phyloP scores from a whole-genome alignment of 2,329 filamentous ascomycete species.

The Calycina herbarum region DNA sequence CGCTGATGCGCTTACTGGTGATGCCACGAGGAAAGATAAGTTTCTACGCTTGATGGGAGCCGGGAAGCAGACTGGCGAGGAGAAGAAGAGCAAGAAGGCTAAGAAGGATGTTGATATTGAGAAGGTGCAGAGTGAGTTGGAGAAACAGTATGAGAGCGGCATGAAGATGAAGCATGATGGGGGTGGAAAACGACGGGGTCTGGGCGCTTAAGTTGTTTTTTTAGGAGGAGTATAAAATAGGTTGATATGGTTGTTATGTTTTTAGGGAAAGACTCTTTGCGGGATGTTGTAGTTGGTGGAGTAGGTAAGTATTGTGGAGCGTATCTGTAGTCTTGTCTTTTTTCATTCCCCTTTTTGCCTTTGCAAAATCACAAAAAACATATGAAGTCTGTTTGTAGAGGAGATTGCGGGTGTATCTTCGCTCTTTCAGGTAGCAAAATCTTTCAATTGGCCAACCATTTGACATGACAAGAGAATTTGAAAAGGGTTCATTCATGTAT shows the following conservation, averaged over 20 bases:
- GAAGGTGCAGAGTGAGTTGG: slow-evolving; percentile 38
- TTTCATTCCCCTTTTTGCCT: neutral
- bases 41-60: slow-evolving; percentile 36
- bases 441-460: neutral
- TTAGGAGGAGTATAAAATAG: neutral
- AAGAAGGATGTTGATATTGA: slow-evolving; percentile 24
- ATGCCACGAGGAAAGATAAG: slow-evolving; percentile 32
- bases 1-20: slow-evolving; percentile 30
- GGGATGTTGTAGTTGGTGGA: neutral
- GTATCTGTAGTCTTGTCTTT: neutral
- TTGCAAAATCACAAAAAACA: neutral
- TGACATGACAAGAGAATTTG: neutral
- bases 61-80: slow-evolving; percentile 11
- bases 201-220: slow-evolving; percentile 36
- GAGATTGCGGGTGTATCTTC: neutral
- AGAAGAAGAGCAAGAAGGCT: slow-evolving; percentile 20
- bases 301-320: neutral
- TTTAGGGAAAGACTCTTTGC: neutral
- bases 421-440: neutral
- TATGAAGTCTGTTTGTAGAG: neutral
- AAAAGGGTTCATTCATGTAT: no score
- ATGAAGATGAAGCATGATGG: slow-evolving; percentile 41
- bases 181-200: slow-evolving; percentile 38
- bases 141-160: slow-evolving; percentile 40
- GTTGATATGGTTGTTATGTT: no score